Base-by-base conservation (phyloP, 495 filamentous ascomycete species). In the Podospora australis region DNA sequence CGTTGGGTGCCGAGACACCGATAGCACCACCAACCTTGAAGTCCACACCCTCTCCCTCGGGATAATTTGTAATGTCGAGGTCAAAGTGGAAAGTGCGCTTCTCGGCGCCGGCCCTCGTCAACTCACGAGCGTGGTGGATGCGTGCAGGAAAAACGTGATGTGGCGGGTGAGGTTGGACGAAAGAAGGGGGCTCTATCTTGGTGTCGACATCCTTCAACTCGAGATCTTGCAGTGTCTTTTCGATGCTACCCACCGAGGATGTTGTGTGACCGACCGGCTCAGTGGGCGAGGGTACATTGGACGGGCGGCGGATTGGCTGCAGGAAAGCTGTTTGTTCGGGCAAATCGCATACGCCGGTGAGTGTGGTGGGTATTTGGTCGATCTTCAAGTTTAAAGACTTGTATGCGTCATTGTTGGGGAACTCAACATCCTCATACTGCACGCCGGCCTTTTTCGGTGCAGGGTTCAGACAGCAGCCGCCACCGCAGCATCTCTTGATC, bases 61-160 rank as follows among this genome's bases (percentile, higher is more conserved):
- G 92, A 56, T 98, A 98, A 61, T 95, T 82, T 22, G 92, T 97
- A 35, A 98, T 86, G 56, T 97, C 92, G 30, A 98, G 79, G 52
- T 96, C 92, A 56, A 96, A 96, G 63, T 98, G 92, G 65, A 88
- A 96, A 0, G 92, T 98, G 35, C 90, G 75, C 75, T 97, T 97
- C 71, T 91, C 86, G 9, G 92, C 92, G n/a, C 90, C 90, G n/a
- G 75, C 70, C 52, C 80, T 83, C 1, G 92, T 98, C 48, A 98
- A 68, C 64, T 96, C 89, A 22, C 92, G 84, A 1, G 88, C 80
- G 57, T 79, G 79, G 62, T 86, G 80, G 34, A 98, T 77, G 49
- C 80, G 86, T 19, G 90, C 90, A 7, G 88, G 83, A 66, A 84
- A 92, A 39, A 98, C 90, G 44, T 88, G 75, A 63, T 95, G 88